phyloP scores from a whole-genome alignment of 208 protist species.

The Kentomonas sorsogonicus region DNA sequence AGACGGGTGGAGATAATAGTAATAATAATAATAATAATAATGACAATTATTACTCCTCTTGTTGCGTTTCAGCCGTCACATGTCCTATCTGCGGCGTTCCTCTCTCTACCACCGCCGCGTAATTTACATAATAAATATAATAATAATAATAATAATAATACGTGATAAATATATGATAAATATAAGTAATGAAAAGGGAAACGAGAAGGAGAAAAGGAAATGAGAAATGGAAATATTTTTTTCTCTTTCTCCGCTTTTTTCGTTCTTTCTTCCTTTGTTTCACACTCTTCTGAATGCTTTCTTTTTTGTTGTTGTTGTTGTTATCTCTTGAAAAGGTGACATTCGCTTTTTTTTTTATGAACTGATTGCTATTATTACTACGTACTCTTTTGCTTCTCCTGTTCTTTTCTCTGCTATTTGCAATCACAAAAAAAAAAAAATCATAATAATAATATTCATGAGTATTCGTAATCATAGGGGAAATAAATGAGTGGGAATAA shows the following conservation, averaged over 20 bases:
- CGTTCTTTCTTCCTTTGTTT: conserved; percentile 12
- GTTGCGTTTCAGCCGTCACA: too few species aligned
- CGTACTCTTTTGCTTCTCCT: neutral
- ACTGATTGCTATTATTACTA: neutral
- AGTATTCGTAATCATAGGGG: neutral
- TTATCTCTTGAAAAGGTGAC: too few species aligned
- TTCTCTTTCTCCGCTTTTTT: conserved; percentile 7
- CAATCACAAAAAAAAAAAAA: neutral
- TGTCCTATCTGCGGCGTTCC: too few species aligned
- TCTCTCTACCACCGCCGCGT: too few species aligned
- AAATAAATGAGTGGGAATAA: neutral
- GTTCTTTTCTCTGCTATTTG: too few species aligned
- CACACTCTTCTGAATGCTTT: too few species aligned
- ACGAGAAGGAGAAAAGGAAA: neutral
- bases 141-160: neutral
- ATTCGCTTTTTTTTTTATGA: conserved; percentile 2
- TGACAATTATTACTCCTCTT: too few species aligned
- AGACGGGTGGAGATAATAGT: too few species aligned
- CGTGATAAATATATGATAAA: too few species aligned
- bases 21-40: too few species aligned
- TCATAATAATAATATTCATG: neutral
- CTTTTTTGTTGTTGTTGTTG: conserved; percentile 5
- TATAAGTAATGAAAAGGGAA: too few species aligned
- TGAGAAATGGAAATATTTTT: conserved; percentile 1
- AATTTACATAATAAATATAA: too few species aligned